These are phyloP conservation scores for Calonectria crousiana DNA, from an alignment of 2,329 filamentous ascomycete genomes.

Conservation along the genomic window DNA sequence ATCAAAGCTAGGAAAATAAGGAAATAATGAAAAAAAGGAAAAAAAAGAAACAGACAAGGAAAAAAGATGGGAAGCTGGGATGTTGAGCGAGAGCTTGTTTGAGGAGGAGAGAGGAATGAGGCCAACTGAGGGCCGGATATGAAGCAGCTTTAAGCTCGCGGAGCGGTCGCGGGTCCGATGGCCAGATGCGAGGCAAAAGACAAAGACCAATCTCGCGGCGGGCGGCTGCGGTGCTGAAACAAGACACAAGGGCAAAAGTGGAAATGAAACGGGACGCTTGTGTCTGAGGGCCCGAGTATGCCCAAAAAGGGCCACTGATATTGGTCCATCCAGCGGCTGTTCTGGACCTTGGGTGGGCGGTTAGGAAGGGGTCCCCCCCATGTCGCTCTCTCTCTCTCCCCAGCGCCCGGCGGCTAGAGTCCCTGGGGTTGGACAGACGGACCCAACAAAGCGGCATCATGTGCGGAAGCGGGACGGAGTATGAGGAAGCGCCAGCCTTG, in stretches of 20 bases:
- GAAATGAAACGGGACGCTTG: slow-evolving; percentile 65
- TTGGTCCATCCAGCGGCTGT: slow-evolving; percentile 65
- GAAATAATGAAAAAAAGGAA: slow-evolving; percentile 39
- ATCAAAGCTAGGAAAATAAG: slow-evolving; percentile 37
- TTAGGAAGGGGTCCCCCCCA: slow-evolving; percentile 29
- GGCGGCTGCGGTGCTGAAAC: slow-evolving; percentile 49
- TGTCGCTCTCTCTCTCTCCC: not conserved
- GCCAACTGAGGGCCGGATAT: slow-evolving; percentile 43
- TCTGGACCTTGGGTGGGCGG: slow-evolving; percentile 50
- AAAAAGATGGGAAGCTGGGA: slow-evolving; percentile 32
- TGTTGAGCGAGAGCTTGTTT: slow-evolving; percentile 42
- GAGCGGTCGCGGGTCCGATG: slow-evolving; percentile 39
- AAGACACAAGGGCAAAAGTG: slow-evolving; percentile 38
- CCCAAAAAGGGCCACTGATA: slow-evolving; percentile 58
- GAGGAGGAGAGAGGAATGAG: slow-evolving; percentile 40
- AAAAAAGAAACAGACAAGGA: slow-evolving; percentile 35
- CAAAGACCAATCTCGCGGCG: slow-evolving; percentile 45
- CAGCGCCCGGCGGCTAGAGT: slow-evolving; percentile 39
- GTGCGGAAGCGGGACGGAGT: slow-evolving; percentile 29
- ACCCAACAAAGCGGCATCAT: not conserved
- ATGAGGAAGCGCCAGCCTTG: slow-evolving; percentile 42
- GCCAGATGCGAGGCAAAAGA: slow-evolving; percentile 29
- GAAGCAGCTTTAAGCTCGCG: slow-evolving; percentile 48
- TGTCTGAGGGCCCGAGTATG: slow-evolving; percentile 61
- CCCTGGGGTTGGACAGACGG: slow-evolving; percentile 10